Conservation (phyloP, 73 alveolate species). For the Paramecium octaurelia region DNA sequence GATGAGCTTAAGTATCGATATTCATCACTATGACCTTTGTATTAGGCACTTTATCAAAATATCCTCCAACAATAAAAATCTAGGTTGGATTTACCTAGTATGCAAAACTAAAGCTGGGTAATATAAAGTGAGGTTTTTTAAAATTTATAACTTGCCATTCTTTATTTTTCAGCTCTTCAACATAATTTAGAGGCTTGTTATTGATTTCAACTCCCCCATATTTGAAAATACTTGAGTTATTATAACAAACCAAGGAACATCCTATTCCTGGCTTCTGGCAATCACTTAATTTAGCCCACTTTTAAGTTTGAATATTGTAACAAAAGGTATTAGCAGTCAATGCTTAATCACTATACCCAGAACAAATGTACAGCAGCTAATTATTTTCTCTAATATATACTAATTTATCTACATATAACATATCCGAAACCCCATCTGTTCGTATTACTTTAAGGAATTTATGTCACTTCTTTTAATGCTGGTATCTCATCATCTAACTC, state of each 20-base stretch:
- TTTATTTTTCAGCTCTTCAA: background rate
- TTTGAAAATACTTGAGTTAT: background rate
- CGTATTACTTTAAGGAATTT: background rate
- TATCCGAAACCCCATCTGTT: conserved; percentile 39
- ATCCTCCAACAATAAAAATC: conserved; percentile 18
- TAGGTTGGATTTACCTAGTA: background rate
- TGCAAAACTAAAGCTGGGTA: conserved; percentile 20
- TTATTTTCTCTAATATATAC: background rate
- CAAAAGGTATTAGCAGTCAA: background rate
- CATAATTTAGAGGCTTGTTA: background rate
- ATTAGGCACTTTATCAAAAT: background rate
- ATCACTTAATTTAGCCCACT: background rate
- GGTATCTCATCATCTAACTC: conserved; percentile 29
- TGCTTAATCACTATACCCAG: background rate
- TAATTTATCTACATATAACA: background rate
- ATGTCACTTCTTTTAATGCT: background rate
- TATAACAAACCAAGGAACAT: background rate
- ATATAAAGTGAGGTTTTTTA: background rate
- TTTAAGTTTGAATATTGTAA: background rate
- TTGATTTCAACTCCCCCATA: background rate
- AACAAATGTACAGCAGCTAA: background rate
- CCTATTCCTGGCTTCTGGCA: conserved; percentile 17
- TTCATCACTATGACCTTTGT: conserved; percentile 11
- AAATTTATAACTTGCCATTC: background rate
- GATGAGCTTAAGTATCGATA: background rate